Evolutionary conservation across 129 eudicot genomes (phyloP), one percentile per base, ranked within the genome.

Genomic region (Rutidosis leptorrhynchoides): DNA sequence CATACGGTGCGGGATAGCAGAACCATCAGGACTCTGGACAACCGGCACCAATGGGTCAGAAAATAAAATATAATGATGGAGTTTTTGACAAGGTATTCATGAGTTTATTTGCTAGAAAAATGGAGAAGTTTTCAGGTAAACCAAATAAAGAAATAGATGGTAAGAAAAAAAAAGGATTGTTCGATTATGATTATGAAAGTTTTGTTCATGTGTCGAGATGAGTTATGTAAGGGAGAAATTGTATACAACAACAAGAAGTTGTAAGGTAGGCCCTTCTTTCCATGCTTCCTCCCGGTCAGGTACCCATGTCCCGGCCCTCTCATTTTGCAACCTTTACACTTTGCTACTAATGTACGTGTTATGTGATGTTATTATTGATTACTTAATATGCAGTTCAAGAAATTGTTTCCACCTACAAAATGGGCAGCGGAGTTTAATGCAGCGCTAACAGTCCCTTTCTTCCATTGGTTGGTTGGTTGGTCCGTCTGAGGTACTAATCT

Each of bases 361-460:
- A 6, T 32, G 7, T 48, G 26, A 5, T 57, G 43, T 63, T 43
- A 5, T 67, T 23, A 22, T 12, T 32, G 1, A 2, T 5, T 29
- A 12, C 17, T 40, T 29, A 51, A 29, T 65, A 62, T 52, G 72
- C 96, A 92, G 98, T 92, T 92, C 65, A 85, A 46, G 78, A 88
- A 92, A 70, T 42, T 92, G 72, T 92, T 92, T 77, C 96, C 98
- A 28, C 96, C 98, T 53, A 92, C 98, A 66, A 92, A 85, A 66
- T 88, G 96, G 98, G 96, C 96, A 7, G 89, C 85, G 10, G 98
- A 92, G 81, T 88, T 92, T 84, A 92, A 88, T 82, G 98, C 96
- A 25, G 86, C 95, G 28, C 62, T 92, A 51, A 92, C 98, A 12
- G 98, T 88, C 33, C 98, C 98, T 64, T 85, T 92, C 81, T 92